phyloP scores from a whole-genome alignment of 805 yeast species.

The Yarrowia sp. region DNA sequence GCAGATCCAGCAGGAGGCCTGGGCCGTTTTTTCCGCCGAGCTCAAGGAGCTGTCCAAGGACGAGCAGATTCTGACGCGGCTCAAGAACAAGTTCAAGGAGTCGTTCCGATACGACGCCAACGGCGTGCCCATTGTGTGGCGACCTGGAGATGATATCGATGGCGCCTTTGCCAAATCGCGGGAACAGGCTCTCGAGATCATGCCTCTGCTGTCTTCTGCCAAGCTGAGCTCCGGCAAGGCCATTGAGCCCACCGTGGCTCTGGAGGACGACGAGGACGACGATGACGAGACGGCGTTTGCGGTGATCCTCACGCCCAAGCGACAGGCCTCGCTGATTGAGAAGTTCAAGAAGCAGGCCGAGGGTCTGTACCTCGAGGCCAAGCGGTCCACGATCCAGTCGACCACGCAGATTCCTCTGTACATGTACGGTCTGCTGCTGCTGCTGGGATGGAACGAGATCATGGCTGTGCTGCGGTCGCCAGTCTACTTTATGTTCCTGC shows the following conservation, averaged over 20 bases:
- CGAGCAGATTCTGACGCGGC: constrained; percentile 60
- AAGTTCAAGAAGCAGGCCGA: constrained; percentile 75
- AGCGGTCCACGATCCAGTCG: constrained; percentile 75
- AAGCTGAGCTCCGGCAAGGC: constrained; percentile 48
- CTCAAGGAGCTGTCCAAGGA: constrained; percentile 62
- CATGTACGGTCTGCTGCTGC: constrained; percentile 66
- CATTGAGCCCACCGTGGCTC: constrained; percentile 57
- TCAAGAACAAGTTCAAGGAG: constrained; percentile 81
- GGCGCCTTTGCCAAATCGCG: constrained; percentile 59
- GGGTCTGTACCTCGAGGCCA: constrained; percentile 79
- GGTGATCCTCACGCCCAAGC: constrained; percentile 52
- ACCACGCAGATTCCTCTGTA: constrained; percentile 80
- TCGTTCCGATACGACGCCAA: constrained; percentile 76
- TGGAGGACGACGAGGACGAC: constrained; percentile 43
- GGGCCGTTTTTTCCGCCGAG: constrained; percentile 61
- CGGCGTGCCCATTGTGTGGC: constrained; percentile 82
- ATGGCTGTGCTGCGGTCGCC: constrained; percentile 86
- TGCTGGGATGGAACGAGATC: constrained; percentile 94
- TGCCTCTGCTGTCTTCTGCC: constrained; percentile 63
- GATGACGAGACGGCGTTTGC: constrained; percentile 48
- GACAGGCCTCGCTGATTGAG: constrained; percentile 54
- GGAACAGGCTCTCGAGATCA: constrained; percentile 51
- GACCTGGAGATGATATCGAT: constrained; percentile 70
- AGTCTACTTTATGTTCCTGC: constrained; percentile 56
- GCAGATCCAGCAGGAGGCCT: constrained; percentile 51